Conservation (phyloP, 2,329 filamentous ascomycete genomes). For the Cladosporium sp. region DNA sequence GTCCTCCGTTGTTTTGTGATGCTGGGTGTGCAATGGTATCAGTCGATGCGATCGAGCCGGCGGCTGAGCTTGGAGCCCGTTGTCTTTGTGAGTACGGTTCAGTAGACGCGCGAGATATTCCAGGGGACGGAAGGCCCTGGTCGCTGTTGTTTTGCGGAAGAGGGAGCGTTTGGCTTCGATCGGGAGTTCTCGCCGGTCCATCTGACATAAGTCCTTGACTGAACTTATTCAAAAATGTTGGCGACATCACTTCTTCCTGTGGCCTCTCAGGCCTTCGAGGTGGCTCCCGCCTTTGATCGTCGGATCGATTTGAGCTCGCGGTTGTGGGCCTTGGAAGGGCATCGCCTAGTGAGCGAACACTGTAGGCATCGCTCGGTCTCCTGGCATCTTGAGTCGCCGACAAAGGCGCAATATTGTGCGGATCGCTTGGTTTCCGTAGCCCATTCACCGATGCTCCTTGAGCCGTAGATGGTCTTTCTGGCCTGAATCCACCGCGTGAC, state of each 20-base stretch:
- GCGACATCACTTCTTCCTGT: constrained; percentile 24
- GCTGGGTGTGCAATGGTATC: constrained; percentile 1
- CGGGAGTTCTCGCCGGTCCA: constrained; percentile 14
- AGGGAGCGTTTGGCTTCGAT: constrained; percentile 21
- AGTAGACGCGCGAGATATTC: constrained; percentile 8
- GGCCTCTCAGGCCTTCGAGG: constrained; percentile 30
- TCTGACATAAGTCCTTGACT: constrained; percentile 21
- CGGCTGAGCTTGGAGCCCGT: constrained; percentile 1
- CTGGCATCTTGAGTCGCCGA: not conserved
- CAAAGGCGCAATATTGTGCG: not conserved
- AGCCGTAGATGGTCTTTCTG: constrained; percentile 16
- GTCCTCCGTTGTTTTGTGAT: not conserved
- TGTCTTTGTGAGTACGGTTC: constrained; percentile 1
- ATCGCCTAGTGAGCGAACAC: not conserved
- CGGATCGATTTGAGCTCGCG: constrained; percentile 3
- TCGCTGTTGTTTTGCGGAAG: not conserved
- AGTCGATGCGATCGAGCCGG: not conserved
- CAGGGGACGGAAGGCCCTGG: not conserved
- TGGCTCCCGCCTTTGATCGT: constrained; percentile 17
- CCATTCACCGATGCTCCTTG: constrained; percentile 5
- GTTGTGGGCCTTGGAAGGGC: not conserved
- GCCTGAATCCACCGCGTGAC: constrained; percentile 22
- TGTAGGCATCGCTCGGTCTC: constrained; percentile 2
- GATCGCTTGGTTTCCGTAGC: constrained; percentile 9
- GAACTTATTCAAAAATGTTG: constrained; percentile 24